Base-by-base conservation (phyloP, 208 protist genomes). In the Wallacemonas collosoma region DNA sequence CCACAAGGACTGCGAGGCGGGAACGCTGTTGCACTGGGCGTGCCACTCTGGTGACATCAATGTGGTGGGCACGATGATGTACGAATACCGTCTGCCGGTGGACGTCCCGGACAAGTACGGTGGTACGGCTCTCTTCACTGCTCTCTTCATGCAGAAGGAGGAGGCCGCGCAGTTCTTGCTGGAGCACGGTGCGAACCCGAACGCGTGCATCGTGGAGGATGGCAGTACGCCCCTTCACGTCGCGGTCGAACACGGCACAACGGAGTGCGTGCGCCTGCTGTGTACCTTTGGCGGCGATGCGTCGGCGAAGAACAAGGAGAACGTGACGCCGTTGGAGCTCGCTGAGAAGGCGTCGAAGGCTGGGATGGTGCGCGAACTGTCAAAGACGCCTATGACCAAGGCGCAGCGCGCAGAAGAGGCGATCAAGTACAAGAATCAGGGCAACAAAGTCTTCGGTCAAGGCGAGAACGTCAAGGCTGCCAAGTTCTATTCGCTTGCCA, bases 401-500 rank as follows among this genome's bases (percentile, higher is more conserved):
- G 82, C 72, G 68, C 79, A 87, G 45, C 79, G 85, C 39, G 80
- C 64, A 3, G 89, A 83, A 3, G 89, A 93, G 62, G 86, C 90
- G 3, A 68, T 48, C 2, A 79, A 82, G 4, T 90, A 91, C 79
- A 97, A 97, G 84, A 77, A 81, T 6, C 91, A 97, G 73, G 94
- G 94, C 55, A 96, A 97, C 77, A 95, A 95, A 58, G 89, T 93
- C 1, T 97, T 97, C 54, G 83, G 77, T 60, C 75, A 75, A 7
- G 88, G 90, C 17, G 91, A 97, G 76, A 94, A 93, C 65, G 86
- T 94, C 1, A 97, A 97, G 79, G 94, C 94, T 14, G 86, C 89
- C 9, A 95, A 95, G 86, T 95, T 95, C 58, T 98, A 98, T 77
- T 94, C 89, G 1, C 75, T 97, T 8, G 93, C 95, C 50, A 96